Conservation (phyloP, 768 basidiomycete species). For the Rhodotorula babjevae region DNA sequence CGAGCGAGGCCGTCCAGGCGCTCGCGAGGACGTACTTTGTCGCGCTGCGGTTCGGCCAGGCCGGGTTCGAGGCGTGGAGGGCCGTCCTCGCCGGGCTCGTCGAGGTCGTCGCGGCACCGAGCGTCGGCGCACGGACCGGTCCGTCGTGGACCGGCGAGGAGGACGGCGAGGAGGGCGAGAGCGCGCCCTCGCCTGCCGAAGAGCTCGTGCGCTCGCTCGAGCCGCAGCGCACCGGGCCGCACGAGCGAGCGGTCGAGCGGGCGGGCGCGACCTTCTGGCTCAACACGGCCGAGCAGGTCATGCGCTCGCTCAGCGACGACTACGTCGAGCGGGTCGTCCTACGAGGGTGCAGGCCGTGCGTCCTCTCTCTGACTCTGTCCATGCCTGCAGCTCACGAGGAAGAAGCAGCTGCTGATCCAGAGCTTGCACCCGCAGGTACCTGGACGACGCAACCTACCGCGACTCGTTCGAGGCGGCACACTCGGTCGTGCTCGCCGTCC, state of each 20-base stretch:
- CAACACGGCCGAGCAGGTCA: conserved; percentile 71
- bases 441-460: conserved; percentile 58
- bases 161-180: not conserved
- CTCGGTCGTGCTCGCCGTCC: conserved; percentile 71
- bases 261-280: conserved; percentile 61
- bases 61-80: conserved; percentile 67
- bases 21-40: conserved; percentile 70
- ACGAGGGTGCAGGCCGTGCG: conserved; percentile 64
- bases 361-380: not conserved
- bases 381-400: not conserved
- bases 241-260: conserved; percentile 36
- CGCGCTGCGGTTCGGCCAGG: conserved; percentile 70
- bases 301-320: conserved; percentile 57
- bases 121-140: not conserved
- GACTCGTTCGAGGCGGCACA: conserved; percentile 84
- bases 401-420: not conserved
- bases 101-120: conserved; percentile 60
- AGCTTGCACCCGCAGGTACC: conserved; percentile 52
- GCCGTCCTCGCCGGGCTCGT: conserved; percentile 70
- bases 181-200: not conserved
- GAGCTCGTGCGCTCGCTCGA: conserved; percentile 14
- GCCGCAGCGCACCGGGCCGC: not conserved
- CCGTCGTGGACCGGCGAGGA: not conserved
- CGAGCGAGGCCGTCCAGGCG: conserved; percentile 56
- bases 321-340: conserved; percentile 59